Evolutionary conservation across 2,329 filamentous ascomycete species (phyloP), one percentile per base, ranked within the genome.

Genomic region (Neofusicoccum umdonicola): DNA sequence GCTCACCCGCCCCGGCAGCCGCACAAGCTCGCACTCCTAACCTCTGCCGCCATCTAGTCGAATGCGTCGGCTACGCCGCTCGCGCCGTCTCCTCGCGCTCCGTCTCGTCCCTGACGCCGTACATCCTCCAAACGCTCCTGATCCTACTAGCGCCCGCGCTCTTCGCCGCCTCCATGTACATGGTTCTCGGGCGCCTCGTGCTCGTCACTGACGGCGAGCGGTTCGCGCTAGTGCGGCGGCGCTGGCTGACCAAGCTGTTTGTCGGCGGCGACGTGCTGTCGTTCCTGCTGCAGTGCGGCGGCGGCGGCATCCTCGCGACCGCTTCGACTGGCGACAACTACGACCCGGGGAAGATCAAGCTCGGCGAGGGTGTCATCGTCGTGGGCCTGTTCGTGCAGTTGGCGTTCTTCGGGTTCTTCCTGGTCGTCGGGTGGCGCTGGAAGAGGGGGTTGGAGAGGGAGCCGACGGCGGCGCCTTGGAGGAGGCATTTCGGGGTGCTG

Each of bases 301-400:
- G 62, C 31, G 62, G 62, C 17, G 62, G 62, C 34, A 45, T 57
- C 9, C 9, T 50, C 11, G 45, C 45, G 5, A 42, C 27, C 8
- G 22, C 11, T 3, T 8, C 34, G n/a, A n/a, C 17, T 13, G 7
- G 12, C 34, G 34, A 19, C 31, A 39, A 17, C 4, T n/a, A 6
- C 11, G 51, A 41, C 13, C 4, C 17, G 42, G 31, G n/a, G 34
- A 52, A 37, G 17, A 8, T 45, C 5, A 22, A 37, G 3, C 6
- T 66, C 68, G 78, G 79, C 60, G 72, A 80, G 35, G 74, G 76
- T 62, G 74, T 85, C 61, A 77, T 85, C 44, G 71, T 85, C n/a
- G 78, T 69, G 6, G 83, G 83, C 1, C 76, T 85, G 5, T 73
- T 80, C 15, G 70, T 85, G 42, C 83, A 86, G 67, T 74, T 85